Evolutionary conservation across 257 asterid genomes (phyloP), one percentile per base, ranked within the genome.

Genomic region (Penstemon eatonii): DNA sequence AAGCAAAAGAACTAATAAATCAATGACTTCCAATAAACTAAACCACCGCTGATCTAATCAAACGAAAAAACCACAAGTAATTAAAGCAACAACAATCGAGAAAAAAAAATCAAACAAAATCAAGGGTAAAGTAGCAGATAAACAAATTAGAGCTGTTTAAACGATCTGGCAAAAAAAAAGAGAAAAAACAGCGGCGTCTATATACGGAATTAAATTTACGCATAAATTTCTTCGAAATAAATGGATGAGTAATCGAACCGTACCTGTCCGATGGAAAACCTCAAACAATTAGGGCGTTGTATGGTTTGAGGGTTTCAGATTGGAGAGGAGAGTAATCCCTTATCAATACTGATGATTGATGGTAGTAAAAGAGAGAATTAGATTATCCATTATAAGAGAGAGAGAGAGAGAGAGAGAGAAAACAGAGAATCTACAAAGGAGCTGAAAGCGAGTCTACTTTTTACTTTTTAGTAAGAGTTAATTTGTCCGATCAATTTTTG

Each of bases 401-500:
- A 66, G 68, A 67, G 57, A 39, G 18, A 66, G 68, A 67, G 57
- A 39, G 66, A 15, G 0, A 15, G 68, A 57, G 40, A 25, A 25
- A 39, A 63, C 12, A 65, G 73, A 80, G 80, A 77, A 76, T 76
- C 81, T 80, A 76, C 77, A 81, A 71, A 71, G 73, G 58, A 65
- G 82, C 69, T 74, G 85, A 77, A 81, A 77, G 78, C 74, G 67
- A 77, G 75, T 65, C 75, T 77, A 75, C 78, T 77, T 77, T 77
- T 74, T 59, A 50, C 18, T 15, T 15, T 15, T 15, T 15, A 15
- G 18, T 15, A 15, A 15, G 18, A 15, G 18, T 15, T 15, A 15
- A 15, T 15, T 15, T 15, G 18, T 15, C 18, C 18, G 18, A 15
- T 15, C 18, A 15, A 15, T 15, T 15, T 15, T 15, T 15, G 18